phyloP scores from a whole-genome alignment of 2,329 filamentous ascomycete species.

The Fusarium sp. region DNA sequence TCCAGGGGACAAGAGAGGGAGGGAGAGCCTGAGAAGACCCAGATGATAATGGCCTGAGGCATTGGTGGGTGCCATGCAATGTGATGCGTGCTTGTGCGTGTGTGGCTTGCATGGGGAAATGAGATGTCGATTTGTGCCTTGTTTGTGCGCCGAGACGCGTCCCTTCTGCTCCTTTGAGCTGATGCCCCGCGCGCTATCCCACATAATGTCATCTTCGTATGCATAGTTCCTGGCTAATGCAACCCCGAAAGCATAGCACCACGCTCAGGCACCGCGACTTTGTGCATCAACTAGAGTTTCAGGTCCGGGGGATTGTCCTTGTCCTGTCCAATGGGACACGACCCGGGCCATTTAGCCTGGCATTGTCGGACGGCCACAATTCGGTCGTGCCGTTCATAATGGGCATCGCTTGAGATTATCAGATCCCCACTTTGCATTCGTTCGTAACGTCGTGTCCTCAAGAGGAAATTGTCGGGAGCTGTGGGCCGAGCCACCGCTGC shows the following conservation, averaged over 20 bases:
- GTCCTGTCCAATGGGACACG: slow-evolving; percentile 44
- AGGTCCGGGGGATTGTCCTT: slow-evolving; percentile 37
- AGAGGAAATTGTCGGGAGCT: slow-evolving; percentile 29
- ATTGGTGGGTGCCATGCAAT: slow-evolving; percentile 13
- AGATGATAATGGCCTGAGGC: slow-evolving; percentile 12
- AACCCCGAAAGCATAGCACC: slow-evolving; percentile 39
- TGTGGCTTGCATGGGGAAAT: slow-evolving; percentile 43
- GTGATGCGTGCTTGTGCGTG: slow-evolving; percentile 32
- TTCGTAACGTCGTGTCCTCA: slow-evolving; percentile 20
- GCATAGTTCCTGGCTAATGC: slow-evolving; percentile 45
- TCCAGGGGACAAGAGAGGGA: neutral
- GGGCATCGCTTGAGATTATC: slow-evolving; percentile 30
- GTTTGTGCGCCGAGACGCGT: slow-evolving; percentile 34
- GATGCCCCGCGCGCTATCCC: slow-evolving; percentile 29
- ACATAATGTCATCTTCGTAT: slow-evolving; percentile 18
- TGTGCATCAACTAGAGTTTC: slow-evolving; percentile 51
- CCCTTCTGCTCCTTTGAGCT: slow-evolving; percentile 20
- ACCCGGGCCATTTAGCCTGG: slow-evolving; percentile 36
- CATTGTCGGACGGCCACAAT: slow-evolving; percentile 35
- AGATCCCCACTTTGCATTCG: slow-evolving; percentile 33
- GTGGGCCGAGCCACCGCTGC: slow-evolving; percentile 21
- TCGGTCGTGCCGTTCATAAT: slow-evolving; percentile 41
- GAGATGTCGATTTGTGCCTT: slow-evolving; percentile 42
- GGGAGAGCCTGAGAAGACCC: neutral
- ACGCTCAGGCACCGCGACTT: slow-evolving; percentile 33